These are phyloP conservation scores for Blastomyces gilchristii DNA, from an alignment of 2,329 filamentous ascomycete species.

Conservation along the genomic window DNA sequence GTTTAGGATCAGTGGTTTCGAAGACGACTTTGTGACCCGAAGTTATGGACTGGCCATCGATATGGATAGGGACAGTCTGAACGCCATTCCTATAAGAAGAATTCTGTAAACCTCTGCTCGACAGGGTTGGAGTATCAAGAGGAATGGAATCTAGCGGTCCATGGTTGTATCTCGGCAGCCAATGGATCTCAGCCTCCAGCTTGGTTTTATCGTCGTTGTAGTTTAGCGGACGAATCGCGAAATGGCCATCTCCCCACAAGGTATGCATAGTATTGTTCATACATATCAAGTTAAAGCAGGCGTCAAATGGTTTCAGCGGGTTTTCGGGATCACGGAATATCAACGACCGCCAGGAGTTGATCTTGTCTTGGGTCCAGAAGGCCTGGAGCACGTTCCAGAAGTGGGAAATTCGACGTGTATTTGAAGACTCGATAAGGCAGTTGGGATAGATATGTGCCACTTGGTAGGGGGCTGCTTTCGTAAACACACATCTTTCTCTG, in stretches of 20 bases:
- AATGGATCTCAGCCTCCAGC: not conserved
- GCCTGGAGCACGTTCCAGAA: constrained; percentile 1
- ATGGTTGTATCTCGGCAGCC: constrained; percentile 1
- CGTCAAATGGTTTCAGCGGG: not conserved
- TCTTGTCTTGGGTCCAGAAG: constrained; percentile 3
- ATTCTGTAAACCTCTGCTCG: not conserved
- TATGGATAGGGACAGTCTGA: not conserved
- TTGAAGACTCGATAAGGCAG: not conserved
- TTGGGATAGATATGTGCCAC: constrained; percentile 7
- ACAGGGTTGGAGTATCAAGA: constrained; percentile 4
- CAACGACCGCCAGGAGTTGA: not conserved
- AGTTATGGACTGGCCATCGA: not conserved
- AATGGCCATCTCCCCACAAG: not conserved
- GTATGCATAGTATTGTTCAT: not conserved
- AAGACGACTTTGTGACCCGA: constrained; percentile 3
- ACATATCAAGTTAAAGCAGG: constrained; percentile 3
- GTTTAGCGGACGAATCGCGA: constrained; percentile 5
- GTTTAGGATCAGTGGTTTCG: constrained; percentile 5
- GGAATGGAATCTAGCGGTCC: not conserved
- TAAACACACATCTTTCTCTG: not conserved
- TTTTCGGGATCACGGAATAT: constrained; percentile 3
- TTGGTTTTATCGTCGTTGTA: constrained; percentile 4
- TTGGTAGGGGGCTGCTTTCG: not conserved
- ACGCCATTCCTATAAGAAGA: not conserved
- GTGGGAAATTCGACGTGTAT: constrained; percentile 10